Evolutionary conservation across 768 basidiomycete genomes (phyloP).

Genomic region (Mycena vulgaris): DNA sequence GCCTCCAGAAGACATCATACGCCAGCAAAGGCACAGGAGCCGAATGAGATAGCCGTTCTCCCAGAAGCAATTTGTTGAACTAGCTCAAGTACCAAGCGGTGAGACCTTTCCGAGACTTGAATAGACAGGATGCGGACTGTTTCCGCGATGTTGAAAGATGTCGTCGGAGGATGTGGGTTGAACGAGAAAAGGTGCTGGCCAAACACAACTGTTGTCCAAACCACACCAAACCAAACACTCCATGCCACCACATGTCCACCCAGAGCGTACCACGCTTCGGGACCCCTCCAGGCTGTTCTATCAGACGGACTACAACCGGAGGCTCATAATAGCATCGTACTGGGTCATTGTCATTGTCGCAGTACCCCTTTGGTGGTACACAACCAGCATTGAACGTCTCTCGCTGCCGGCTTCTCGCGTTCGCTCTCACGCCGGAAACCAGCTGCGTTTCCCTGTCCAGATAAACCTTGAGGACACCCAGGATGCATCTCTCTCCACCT

Average conservation of each 20-base stretch:
- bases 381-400: slow-evolving; percentile 91
- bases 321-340: slow-evolving; percentile 80
- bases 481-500: slow-evolving; percentile 25
- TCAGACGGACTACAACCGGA: slow-evolving; percentile 65
- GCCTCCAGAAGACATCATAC: slow-evolving; percentile 57
- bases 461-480: slow-evolving; percentile 54
- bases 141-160: neutral
- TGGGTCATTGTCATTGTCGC: slow-evolving; percentile 84
- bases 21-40: slow-evolving; percentile 32
- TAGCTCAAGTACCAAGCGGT: neutral
- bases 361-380: slow-evolving; percentile 94
- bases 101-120: neutral
- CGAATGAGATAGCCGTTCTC: slow-evolving; percentile 21
- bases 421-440: slow-evolving; percentile 61
- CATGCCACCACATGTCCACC: slow-evolving; percentile 36
- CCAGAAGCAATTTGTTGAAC: slow-evolving; percentile 1
- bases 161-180: slow-evolving; percentile 12
- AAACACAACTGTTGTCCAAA: slow-evolving; percentile 5
- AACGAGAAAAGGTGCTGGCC: slow-evolving; percentile 1
- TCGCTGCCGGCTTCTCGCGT: slow-evolving; percentile 78
- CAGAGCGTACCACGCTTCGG: slow-evolving; percentile 47
- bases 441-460: slow-evolving; percentile 63
- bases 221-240: slow-evolving; percentile 23
- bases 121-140: neutral
- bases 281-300: slow-evolving; percentile 69